Evolutionary conservation across 2,329 filamentous ascomycete species (phyloP).

Genomic region (Pyricularia grisea): DNA sequence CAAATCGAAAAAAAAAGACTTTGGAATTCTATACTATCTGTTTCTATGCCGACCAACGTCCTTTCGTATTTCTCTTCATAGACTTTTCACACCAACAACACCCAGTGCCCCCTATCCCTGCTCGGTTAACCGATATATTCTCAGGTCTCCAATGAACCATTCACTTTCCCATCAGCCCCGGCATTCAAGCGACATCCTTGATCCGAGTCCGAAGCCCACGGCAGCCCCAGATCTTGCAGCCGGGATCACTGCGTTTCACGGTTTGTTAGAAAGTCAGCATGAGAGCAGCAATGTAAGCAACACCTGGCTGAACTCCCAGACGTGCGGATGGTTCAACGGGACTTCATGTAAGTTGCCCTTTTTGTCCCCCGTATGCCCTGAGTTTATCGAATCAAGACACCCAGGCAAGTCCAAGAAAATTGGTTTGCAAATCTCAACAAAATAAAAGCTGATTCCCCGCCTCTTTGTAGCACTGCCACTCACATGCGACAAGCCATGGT

Average conservation of each 20-base stretch:
- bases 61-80: no score
- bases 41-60: no score
- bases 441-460: neutral
- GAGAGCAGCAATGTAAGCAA: neutral
- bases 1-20: no score
- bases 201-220: slow-evolving; percentile 11
- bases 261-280: neutral
- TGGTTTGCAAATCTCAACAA: neutral
- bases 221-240: slow-evolving; percentile 6
- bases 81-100: no score
- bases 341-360: slow-evolving; percentile 11
- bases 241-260: neutral
- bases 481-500: slow-evolving; percentile 9
- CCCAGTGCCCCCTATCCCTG: no score
- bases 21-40: no score
- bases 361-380: neutral
- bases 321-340: slow-evolving; percentile 18
- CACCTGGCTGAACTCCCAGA: slow-evolving; percentile 7
- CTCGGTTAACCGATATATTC: no score
- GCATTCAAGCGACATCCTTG: no score
- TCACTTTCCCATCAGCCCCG: no score
- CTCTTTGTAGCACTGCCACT: slow-evolving; percentile 9
- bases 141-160: no score
- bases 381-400: neutral
- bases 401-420: no score